Base-by-base conservation (phyloP, 2,329 filamentous ascomycete species). In the Aureobasidium sp. region DNA sequence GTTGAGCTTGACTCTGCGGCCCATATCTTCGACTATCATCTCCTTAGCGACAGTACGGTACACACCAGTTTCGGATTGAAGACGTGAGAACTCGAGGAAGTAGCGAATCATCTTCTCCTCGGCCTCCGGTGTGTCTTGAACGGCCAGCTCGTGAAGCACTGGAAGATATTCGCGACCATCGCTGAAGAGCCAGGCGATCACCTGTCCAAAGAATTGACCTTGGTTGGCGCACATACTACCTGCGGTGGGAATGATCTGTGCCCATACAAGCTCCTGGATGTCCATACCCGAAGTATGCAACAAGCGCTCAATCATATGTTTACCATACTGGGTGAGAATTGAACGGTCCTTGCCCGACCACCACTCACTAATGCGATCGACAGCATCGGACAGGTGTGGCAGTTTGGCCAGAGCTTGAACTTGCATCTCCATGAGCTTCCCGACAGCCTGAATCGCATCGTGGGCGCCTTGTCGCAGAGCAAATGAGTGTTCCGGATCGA, bases 221-320 rank as follows among this genome's bases (percentile, higher is more conserved):
- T 85, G 82, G 62, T 83, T 84, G 2, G 79, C 75, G 3, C 83
- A 80, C 73, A 82, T 80, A 41, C 80, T 80, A 29, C 80, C 81
- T 0, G 81, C 81, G 0, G 82, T 84, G 36, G 82, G 82, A 46
- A 86, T 75, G 60, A 85, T 79, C 61, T 84, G 79, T 44, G 79
- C 79, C 78, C 80, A 83, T 34, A 84, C 81, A 29, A 84, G 74
- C 23, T 82, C 76, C 29, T 80, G 72, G 6, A 78, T 70, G 1
- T 77, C 73, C 62, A 78, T 73, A 8, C 77, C 75, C 8, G 75
- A 76, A 42, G 77, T 75, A 1, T 60, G n/a, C 20, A 82, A 73
- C 10, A 85, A 73, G 13, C 79, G 77, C 60, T 80, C 71, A 64
- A 85, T 81, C 75, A 85, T 80, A 66, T 83, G 79, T 8, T 77